Evolutionary conservation across 2,329 filamentous ascomycete species (phyloP).

Genomic region (Aspergillus sp.): DNA sequence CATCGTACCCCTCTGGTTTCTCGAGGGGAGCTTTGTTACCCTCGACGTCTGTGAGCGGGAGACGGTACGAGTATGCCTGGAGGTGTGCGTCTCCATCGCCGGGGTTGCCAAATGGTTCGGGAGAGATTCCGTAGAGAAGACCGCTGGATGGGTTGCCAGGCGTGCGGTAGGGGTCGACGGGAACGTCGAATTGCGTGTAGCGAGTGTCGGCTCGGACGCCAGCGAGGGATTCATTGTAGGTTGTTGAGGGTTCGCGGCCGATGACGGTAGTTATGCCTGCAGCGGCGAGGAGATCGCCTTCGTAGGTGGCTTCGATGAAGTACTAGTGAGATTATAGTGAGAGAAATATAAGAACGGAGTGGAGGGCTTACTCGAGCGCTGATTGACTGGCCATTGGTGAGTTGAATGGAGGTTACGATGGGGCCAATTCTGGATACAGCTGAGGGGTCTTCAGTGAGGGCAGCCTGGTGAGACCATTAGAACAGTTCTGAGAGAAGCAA

Average conservation of each 20-base stretch:
- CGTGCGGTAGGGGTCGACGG: background rate
- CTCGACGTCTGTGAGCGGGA: background rate
- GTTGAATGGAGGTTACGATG: background rate
- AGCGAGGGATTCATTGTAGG: background rate
- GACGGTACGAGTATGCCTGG: background rate
- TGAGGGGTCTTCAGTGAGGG: too few species aligned
- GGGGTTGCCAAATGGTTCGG: background rate
- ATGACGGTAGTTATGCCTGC: background rate
- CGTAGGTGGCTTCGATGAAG: slow-evolving; percentile 1
- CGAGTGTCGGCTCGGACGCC: background rate
- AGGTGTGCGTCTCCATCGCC: background rate
- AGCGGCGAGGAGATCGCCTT: background rate
- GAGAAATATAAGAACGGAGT: too few species aligned
- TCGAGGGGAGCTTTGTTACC: background rate
- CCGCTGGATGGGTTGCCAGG: background rate
- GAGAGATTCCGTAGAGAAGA: background rate
- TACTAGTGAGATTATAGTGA: background rate
- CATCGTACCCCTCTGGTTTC: background rate
- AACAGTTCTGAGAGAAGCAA: too few species aligned
- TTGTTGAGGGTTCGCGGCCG: background rate
- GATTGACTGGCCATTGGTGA: background rate
- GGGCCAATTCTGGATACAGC: background rate
- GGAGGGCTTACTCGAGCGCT: background rate
- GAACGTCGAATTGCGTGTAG: slow-evolving; percentile 1
- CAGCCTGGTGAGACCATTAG: too few species aligned